Evolutionary conservation across 345 rosid species (phyloP).

Genomic region (Eucalyptus erythrocorys): DNA sequence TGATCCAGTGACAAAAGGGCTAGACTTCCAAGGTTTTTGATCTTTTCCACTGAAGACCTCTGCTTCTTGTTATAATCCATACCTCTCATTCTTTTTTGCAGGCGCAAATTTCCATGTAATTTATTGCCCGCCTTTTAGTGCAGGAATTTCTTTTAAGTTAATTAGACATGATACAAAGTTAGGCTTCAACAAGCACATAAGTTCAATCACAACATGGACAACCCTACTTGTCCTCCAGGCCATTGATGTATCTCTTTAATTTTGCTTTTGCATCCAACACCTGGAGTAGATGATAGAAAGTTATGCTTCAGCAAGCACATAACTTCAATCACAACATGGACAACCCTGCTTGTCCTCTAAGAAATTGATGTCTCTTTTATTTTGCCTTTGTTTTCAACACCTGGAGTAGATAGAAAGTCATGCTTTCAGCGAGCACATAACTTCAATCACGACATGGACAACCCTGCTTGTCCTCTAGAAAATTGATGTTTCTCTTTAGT

Average conservation of each 20-base stretch:
- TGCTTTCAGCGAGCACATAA: not conserved
- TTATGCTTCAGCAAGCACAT: not conserved
- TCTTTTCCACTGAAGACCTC: not conserved
- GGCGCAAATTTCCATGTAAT: not conserved
- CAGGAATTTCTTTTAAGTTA: not conserved
- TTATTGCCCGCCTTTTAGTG: not conserved
- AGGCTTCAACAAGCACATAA: not conserved
- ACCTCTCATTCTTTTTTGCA: not conserved
- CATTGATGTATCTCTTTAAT: not conserved
- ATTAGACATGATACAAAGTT: not conserved
- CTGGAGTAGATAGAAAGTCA: not conserved
- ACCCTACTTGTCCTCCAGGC: not conserved
- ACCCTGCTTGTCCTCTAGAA: not conserved
- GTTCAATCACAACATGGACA: not conserved
- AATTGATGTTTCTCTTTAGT: not conserved
- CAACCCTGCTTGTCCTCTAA: not conserved
- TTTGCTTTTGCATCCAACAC: not conserved
- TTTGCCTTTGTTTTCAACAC: not conserved
- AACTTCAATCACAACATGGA: not conserved
- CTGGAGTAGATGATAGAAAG: not conserved
- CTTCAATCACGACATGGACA: not conserved
- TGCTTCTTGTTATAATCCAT: not conserved
- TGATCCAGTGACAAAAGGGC: constrained; percentile 24
- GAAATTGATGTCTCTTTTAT: not conserved
- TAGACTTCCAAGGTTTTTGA: constrained; percentile 30